Conservation (phyloP, 805 yeast genomes). For the Cyberlindnera nakhonratchasimensis region DNA sequence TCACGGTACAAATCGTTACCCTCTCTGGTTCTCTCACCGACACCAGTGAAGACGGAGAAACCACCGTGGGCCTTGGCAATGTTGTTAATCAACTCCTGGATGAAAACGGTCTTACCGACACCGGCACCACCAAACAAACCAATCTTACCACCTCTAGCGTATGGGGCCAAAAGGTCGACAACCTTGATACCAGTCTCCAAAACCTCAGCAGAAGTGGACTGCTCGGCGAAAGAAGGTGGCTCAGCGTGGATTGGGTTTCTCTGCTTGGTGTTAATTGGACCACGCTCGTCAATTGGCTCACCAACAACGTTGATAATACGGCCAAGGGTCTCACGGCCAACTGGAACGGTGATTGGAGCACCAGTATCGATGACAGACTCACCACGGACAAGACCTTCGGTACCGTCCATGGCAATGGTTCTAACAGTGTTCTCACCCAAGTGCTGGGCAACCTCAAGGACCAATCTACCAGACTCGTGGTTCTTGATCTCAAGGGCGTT, state of each 20-base stretch:
- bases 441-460: slow-evolving; percentile 98
- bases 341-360: slow-evolving; percentile 98
- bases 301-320: slow-evolving; percentile 98
- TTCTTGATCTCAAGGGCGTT: slow-evolving; percentile 91
- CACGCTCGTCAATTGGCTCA: slow-evolving; percentile 99
- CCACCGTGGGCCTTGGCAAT: slow-evolving; percentile 99
- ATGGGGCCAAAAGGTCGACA: slow-evolving; percentile 98
- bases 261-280: slow-evolving; percentile 90
- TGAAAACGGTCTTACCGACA: slow-evolving; percentile 99
- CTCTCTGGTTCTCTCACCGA: slow-evolving; percentile 99
- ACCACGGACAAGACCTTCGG: slow-evolving; percentile 99
- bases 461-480: slow-evolving; percentile 72
- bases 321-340: slow-evolving; percentile 98
- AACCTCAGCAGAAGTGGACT: slow-evolving; percentile 96
- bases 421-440: slow-evolving; percentile 99
- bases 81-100: slow-evolving; percentile 99
- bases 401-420: slow-evolving; percentile 99
- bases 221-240: slow-evolving; percentile 94
- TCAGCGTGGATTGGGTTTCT: slow-evolving; percentile 99
- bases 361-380: slow-evolving; percentile 90
- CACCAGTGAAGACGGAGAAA: slow-evolving; percentile 99
- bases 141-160: slow-evolving; percentile 99
- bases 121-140: slow-evolving; percentile 99
- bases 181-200: slow-evolving; percentile 99
- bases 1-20: slow-evolving; percentile 99